A percentile compares a stretch with the other conserved stretches of the same genome.
These are phyloP conservation scores for Tardiomyces depauwii DNA, from an alignment of 1,139 yeast species.

Conservation along the genomic window DNA sequence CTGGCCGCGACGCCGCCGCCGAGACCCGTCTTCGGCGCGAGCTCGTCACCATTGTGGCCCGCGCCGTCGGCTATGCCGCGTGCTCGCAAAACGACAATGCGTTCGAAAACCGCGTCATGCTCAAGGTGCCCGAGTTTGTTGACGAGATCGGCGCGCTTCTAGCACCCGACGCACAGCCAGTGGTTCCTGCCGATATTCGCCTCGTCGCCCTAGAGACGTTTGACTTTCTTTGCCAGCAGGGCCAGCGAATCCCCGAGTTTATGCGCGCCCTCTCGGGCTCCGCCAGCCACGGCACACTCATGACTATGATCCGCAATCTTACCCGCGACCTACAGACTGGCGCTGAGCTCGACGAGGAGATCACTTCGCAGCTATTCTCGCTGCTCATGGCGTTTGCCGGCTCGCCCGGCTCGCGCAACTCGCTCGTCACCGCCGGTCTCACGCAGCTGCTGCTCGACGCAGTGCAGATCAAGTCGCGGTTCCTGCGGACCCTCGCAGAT, in stretches of 20 bases:
- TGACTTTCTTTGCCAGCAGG: constrained; percentile 59
- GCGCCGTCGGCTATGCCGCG: constrained; percentile 54
- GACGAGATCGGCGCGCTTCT: constrained; percentile 61
- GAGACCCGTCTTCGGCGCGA: not conserved
- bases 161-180: constrained; percentile 37
- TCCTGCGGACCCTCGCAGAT: constrained; percentile 50
- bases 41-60: constrained; percentile 52
- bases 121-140: constrained; percentile 64
- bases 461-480: constrained; percentile 38
- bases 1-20: not conserved
- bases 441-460: constrained; percentile 56
- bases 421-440: constrained; percentile 59
- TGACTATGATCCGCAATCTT: constrained; percentile 58
- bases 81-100: constrained; percentile 36
- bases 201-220: constrained; percentile 56
- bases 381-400: constrained; percentile 19
- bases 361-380: constrained; percentile 17
- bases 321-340: constrained; percentile 36
- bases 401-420: constrained; percentile 20
- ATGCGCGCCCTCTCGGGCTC: constrained; percentile 82
- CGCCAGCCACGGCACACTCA: constrained; percentile 73
- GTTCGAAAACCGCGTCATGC: constrained; percentile 56
- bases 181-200: constrained; percentile 39
- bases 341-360: constrained; percentile 25
- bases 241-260: constrained; percentile 66